phyloP scores from a whole-genome alignment of 139 green algal species.

The Deuterostichococcus epilithicus region DNA sequence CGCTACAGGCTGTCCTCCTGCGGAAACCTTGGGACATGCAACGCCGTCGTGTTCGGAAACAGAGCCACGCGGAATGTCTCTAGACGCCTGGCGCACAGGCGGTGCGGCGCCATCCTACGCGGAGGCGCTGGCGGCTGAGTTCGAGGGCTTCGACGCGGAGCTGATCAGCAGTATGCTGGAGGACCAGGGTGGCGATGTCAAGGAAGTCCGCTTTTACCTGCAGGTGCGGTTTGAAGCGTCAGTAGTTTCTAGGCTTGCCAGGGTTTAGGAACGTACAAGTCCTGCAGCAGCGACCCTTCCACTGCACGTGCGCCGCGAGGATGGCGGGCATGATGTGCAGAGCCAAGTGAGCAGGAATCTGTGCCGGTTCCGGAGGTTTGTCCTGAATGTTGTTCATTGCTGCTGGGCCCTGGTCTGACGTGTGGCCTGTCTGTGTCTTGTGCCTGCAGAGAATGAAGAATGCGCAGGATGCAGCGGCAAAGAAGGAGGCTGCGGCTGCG shows the following conservation, averaged over 20 bases:
- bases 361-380: too few relatives aligned
- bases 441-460: not conserved
- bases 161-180: conserved; percentile 61
- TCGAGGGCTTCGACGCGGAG: conserved; percentile 53
- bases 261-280: too few relatives aligned
- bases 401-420: too few relatives aligned
- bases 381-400: too few relatives aligned
- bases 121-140: conserved; percentile 31
- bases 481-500: not conserved
- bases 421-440: not conserved
- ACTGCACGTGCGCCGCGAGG: too few relatives aligned
- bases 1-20: too few relatives aligned
- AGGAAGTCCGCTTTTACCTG: conserved; percentile 39
- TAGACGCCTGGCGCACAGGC: too few relatives aligned
- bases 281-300: too few relatives aligned
- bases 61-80: not conserved
- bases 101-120: conserved; percentile 18
- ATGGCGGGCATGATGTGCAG: too few relatives aligned
- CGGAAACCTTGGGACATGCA: not conserved
- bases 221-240: conserved; percentile 18
- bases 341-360: too few relatives aligned
- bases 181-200: conserved; percentile 63
- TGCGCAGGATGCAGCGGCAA: not conserved
- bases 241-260: too few relatives aligned
- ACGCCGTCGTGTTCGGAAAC: too few relatives aligned